Evolutionary conservation across 2,329 filamentous ascomycete genomes (phyloP), one percentile per base, ranked within the genome.

Genomic region (Dichotomopilus funicola): DNA sequence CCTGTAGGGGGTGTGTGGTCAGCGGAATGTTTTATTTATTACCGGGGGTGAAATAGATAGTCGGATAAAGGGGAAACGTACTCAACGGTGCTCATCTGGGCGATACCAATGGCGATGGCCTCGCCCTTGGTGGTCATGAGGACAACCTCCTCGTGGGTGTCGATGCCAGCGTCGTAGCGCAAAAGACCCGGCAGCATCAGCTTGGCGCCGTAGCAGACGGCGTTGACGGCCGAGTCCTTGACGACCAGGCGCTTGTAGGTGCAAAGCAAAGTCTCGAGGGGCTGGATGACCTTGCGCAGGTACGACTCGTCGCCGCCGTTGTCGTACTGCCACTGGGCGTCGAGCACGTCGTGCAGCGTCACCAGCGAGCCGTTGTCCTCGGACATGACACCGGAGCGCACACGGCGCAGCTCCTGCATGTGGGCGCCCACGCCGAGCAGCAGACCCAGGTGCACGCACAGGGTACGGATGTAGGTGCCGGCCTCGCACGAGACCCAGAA

Each of bases 401-500:
- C 64, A 36, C 64, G 62, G 42, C 64, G 64, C 2, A 65, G 64
- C 58, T 65, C 64, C 54, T 65, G 64, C 64, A 65, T 65, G 61
- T 65, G 64, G 9, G 89, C 94, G 64, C 92, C 92, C 56, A 96
- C 91, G 70, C 92, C 82, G 47, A 85, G 75, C 44, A 85, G 72
- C 56, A 85, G 75, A 73, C 89, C 89, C 65, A 99, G 74, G 76
- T 97, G 94, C 44, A 97, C 92, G 75, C 94, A 97, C 48, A 99
- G 85, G 40, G 94, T 99, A 79, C 94, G 89, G 72, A 99, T 97
- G 74, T 99, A 99, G 62, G 94, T 99, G 72, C 94, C 94, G 56
- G 91, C 94, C 76, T 99, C 94, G 75, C 94, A 99, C 75, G 90
- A 95, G 66, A 97, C 94, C 92, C 94, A 97, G 82, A 99, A 99